phyloP scores from a whole-genome alignment of 345 rosid species.

The Citrus trifoliata region DNA sequence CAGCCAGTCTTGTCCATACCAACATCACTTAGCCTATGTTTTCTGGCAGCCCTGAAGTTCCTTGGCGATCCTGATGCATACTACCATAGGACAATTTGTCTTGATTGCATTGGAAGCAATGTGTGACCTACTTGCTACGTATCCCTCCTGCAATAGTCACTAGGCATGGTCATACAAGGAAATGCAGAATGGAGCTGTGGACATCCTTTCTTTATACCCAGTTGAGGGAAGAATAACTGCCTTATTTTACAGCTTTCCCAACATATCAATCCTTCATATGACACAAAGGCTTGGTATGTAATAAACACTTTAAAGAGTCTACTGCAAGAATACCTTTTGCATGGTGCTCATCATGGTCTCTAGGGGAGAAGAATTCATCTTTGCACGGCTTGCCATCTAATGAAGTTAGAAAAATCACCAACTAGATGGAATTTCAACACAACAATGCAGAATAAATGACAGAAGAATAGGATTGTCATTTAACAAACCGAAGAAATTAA shows the following conservation, averaged over 20 bases:
- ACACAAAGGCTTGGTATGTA: neutral
- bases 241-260: neutral
- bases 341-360: slow-evolving; percentile 52
- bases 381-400: slow-evolving; percentile 80
- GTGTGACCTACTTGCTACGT: slow-evolving; percentile 74
- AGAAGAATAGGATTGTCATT: neutral
- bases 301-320: too few relatives aligned
- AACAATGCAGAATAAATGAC: neutral
- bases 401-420: slow-evolving; percentile 1
- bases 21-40: neutral
- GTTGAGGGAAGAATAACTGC: neutral
- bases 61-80: slow-evolving; percentile 53
- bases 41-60: slow-evolving; percentile 18
- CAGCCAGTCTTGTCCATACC: neutral
- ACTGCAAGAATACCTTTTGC: slow-evolving; percentile 37
- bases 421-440: neutral
- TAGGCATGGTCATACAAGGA: neutral
- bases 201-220: neutral
- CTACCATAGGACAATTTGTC: slow-evolving; percentile 68
- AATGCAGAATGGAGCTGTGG: neutral
- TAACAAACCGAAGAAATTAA: neutral
- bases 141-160: slow-evolving; percentile 60
- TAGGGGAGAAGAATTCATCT: slow-evolving; percentile 69
- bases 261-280: neutral
- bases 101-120: slow-evolving; percentile 64